These are phyloP conservation scores for Prunus fruticosa DNA, from an alignment of 306 rosid genomes.

Conservation along the genomic window DNA sequence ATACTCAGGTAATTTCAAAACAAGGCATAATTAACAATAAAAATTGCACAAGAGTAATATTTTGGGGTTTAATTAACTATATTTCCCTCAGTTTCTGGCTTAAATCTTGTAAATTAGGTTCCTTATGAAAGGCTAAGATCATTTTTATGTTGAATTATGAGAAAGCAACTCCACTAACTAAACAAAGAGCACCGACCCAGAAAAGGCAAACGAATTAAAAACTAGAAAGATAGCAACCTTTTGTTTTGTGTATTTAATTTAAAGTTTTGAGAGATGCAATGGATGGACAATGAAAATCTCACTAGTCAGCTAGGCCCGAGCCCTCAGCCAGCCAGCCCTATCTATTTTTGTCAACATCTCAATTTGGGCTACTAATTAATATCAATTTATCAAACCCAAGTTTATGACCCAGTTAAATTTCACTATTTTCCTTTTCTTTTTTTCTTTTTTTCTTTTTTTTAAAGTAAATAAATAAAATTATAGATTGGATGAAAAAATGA, in stretches of 20 bases:
- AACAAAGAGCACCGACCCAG: conserved; percentile 7
- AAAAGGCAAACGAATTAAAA: neutral
- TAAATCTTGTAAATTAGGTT: neutral
- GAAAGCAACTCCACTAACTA: conserved; percentile 8
- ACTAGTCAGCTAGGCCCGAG: neutral
- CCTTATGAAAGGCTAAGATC: neutral
- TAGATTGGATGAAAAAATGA: neutral
- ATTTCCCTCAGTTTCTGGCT: neutral
- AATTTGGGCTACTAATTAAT: neutral
- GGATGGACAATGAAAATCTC: conserved; percentile 9
- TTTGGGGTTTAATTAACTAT: neutral
- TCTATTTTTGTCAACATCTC: neutral
- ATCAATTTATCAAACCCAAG: neutral
- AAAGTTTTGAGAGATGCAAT: neutral
- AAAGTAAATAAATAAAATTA: neutral
- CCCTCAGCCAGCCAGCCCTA: neutral
- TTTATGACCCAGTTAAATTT: neutral
- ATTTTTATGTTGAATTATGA: neutral
- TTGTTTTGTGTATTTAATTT: conserved; percentile 9
- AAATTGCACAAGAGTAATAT: neutral
- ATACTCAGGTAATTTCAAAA: neutral
- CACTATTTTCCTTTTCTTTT: neutral
- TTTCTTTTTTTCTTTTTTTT: neutral
- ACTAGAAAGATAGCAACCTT: conserved; percentile 13
- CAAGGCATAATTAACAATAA: neutral